phyloP scores from a whole-genome alignment of 106 monocot species.

The Posidonia australis region DNA sequence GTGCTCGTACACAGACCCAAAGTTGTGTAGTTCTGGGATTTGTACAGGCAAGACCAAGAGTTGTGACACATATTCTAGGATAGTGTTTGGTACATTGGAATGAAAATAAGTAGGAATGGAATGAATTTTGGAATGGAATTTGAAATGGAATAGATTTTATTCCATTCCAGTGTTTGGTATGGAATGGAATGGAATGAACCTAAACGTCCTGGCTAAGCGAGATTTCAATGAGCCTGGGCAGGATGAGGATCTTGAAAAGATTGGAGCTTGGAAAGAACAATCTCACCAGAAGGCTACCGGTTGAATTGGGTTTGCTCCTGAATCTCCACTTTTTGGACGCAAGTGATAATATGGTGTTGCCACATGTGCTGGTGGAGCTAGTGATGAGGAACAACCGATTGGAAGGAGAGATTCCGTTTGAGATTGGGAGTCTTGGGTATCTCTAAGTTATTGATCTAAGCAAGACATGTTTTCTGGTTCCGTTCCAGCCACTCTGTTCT shows the following conservation, averaged over 20 bases:
- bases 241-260: conserved; percentile 17
- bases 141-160: no score
- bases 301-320: conserved; percentile 13
- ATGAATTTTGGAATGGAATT: no score
- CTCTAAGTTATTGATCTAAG: conserved; percentile 57
- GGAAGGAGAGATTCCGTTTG: conserved; percentile 16
- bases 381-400: conserved; percentile 33
- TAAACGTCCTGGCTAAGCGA: no score
- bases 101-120: no score
- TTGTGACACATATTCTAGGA: no score
- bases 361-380: conserved; percentile 30
- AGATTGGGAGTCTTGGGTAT: conserved; percentile 1
- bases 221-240: conserved; percentile 6
- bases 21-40: no score
- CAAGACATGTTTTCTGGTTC: conserved; percentile 30
- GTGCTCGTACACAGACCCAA: no score
- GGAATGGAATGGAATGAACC: no score
- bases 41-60: no score
- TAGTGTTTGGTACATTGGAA: no score
- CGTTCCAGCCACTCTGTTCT: conserved; percentile 33
- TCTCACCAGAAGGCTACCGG: conserved; percentile 38
- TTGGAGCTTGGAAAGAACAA: conserved; percentile 47
- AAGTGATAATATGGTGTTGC: conserved; percentile 46
- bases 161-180: no score
- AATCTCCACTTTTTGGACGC: conserved; percentile 32